A percentile compares a stretch with the other conserved stretches of the same genome.
phyloP scores from a whole-genome alignment of 257 asterid species.

The Petunia secreta region DNA sequence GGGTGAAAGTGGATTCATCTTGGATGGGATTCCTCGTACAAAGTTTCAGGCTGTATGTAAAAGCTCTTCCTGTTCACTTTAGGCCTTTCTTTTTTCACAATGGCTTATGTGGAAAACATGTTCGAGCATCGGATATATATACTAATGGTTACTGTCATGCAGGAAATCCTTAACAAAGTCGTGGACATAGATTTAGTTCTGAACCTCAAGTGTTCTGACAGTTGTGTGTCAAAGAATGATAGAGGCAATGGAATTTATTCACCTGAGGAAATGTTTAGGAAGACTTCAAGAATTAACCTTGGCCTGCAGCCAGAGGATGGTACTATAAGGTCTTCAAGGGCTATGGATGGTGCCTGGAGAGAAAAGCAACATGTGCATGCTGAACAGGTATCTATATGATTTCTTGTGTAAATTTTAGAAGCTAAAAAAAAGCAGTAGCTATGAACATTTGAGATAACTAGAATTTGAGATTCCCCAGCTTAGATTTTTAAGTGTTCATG shows the following conservation, averaged over 20 bases:
- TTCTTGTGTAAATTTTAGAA: neutral
- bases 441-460: too few relatives aligned
- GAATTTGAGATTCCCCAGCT: neutral
- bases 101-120: too few relatives aligned
- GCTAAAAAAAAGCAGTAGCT: neutral
- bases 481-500: neutral
- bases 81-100: too few relatives aligned
- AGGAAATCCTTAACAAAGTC: conserved; percentile 84
- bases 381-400: conserved; percentile 64
- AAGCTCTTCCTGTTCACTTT: neutral
- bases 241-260: conserved; percentile 44
- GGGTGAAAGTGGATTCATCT: conserved; percentile 89
- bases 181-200: conserved; percentile 82
- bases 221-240: conserved; percentile 42
- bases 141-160: conserved; percentile 31
- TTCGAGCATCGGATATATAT: neutral
- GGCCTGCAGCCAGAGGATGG: conserved; percentile 37
- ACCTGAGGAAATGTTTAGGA: conserved; percentile 45
- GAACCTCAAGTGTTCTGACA: conserved; percentile 70
- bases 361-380: conserved; percentile 54
- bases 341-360: conserved; percentile 46
- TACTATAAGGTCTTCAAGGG: conserved; percentile 43
- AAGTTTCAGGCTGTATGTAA: conserved; percentile 77
- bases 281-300: conserved; percentile 52
- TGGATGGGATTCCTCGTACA: conserved; percentile 90